Conservation (phyloP, 1,284 basidiomycete genomes). For the Psilocybe mexicana region DNA sequence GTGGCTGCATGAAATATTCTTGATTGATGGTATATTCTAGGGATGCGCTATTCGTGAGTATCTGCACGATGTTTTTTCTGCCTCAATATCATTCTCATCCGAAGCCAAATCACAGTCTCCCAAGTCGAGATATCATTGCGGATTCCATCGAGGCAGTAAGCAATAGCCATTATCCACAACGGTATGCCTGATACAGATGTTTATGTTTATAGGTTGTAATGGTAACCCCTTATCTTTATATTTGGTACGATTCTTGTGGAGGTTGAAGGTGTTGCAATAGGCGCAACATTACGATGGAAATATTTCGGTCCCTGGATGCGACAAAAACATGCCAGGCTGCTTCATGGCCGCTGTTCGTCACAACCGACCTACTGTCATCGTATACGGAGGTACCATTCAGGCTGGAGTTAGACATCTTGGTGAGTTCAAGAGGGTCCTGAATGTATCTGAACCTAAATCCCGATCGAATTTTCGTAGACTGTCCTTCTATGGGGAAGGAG, state of each 20-base stretch:
- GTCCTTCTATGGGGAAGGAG: conserved; percentile 75
- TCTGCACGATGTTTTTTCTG: neutral
- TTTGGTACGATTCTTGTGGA: neutral
- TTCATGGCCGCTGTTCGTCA: conserved; percentile 83
- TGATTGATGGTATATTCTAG: conserved; percentile 33
- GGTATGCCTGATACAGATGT: neutral
- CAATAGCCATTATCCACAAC: neutral
- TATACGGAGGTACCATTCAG: conserved; percentile 86
- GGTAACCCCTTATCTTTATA: conserved; percentile 39
- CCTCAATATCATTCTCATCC: neutral
- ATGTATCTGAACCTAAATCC: neutral
- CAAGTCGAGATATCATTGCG: conserved; percentile 88
- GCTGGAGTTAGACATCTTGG: conserved; percentile 70
- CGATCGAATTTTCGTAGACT: conserved; percentile 47
- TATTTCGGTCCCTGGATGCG: conserved; percentile 81
- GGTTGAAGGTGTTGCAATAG: conserved; percentile 32
- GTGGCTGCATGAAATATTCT: neutral
- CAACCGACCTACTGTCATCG: conserved; percentile 83
- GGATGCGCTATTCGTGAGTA: conserved; percentile 78
- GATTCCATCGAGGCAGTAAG: conserved; percentile 86
- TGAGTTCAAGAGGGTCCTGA: conserved; percentile 21
- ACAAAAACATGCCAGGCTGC: conserved; percentile 94
- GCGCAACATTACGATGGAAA: conserved; percentile 89
- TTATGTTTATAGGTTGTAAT: conserved; percentile 54
- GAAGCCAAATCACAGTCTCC: conserved; percentile 53